phyloP scores from a whole-genome alignment of 2,329 filamentous ascomycete genomes.

The Fusarium goolgardi region DNA sequence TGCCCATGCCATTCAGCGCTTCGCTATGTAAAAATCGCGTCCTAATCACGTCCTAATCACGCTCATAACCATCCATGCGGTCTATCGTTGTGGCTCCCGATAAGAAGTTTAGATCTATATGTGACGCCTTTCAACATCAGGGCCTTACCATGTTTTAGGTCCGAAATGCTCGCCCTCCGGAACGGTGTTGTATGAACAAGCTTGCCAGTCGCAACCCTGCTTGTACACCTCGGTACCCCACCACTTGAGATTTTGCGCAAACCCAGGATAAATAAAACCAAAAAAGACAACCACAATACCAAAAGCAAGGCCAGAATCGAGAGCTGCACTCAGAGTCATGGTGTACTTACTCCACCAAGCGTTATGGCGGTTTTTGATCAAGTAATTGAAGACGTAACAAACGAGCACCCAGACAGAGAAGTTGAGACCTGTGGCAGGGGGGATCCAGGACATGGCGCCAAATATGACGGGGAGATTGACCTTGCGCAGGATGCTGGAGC shows the following conservation, averaged over 20 bases:
- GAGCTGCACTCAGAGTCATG: constrained; percentile 85
- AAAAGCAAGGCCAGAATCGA: constrained; percentile 85
- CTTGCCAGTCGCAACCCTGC: constrained; percentile 85
- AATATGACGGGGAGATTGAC: constrained; percentile 87
- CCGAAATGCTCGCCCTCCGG: constrained; percentile 74
- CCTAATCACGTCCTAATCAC: constrained; percentile 20
- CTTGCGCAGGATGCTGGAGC: constrained; percentile 74
- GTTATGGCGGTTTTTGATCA: constrained; percentile 74
- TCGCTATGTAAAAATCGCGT: constrained; percentile 9
- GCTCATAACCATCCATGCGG: constrained; percentile 15
- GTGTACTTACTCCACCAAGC: constrained; percentile 94
- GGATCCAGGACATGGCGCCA: constrained; percentile 86
- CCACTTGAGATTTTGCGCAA: constrained; percentile 80
- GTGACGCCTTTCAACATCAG: constrained; percentile 14
- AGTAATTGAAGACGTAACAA: constrained; percentile 85
- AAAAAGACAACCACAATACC: constrained; percentile 88
- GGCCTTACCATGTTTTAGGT: constrained; percentile 66
- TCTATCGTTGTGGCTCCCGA: constrained; percentile 34
- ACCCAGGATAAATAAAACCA: constrained; percentile 83
- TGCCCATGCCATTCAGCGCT: neutral
- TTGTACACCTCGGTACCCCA: constrained; percentile 92
- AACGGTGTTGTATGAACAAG: constrained; percentile 76
- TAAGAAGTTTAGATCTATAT: constrained; percentile 38
- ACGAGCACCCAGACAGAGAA: constrained; percentile 89
- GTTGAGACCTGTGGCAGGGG: constrained; percentile 86